Evolutionary conservation across 2,329 filamentous ascomycete species (phyloP).

Genomic region (Nectriaceae sp.): DNA sequence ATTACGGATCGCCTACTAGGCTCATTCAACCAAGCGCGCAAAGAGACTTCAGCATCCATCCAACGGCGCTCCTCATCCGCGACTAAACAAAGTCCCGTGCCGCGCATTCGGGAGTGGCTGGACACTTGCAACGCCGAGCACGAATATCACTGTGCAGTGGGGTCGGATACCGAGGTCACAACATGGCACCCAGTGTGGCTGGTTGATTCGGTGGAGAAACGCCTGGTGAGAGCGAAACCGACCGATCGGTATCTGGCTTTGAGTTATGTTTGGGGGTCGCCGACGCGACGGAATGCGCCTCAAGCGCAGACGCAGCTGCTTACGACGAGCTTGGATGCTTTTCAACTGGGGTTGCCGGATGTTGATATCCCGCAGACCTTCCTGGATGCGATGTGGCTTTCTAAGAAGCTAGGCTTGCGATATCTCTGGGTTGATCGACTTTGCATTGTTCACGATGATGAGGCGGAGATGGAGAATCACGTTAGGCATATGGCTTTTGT

Average conservation of each 20-base stretch:
- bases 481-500: slow-evolving; percentile 47
- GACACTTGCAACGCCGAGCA: slow-evolving; percentile 46
- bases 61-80: slow-evolving; percentile 34
- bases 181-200: slow-evolving; percentile 45
- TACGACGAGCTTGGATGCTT: slow-evolving; percentile 38
- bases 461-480: slow-evolving; percentile 40
- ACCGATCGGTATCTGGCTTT: slow-evolving; percentile 46
- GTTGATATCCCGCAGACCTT: slow-evolving; percentile 43
- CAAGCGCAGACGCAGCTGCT: slow-evolving; percentile 34
- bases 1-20: slow-evolving; percentile 42
- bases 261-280: slow-evolving; percentile 46
- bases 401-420: slow-evolving; percentile 44
- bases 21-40: slow-evolving; percentile 35
- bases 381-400: slow-evolving; percentile 46
- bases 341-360: slow-evolving; percentile 38
- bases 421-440: slow-evolving; percentile 50
- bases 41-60: slow-evolving; percentile 27
- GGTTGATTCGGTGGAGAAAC: slow-evolving; percentile 42
- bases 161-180: slow-evolving; percentile 21
- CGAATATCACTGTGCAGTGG: slow-evolving; percentile 40
- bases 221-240: slow-evolving; percentile 40
- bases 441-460: slow-evolving; percentile 48
- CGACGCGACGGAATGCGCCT: slow-evolving; percentile 26
- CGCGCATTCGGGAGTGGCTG: slow-evolving; percentile 45
- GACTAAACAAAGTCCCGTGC: slow-evolving; percentile 37